phyloP scores from a whole-genome alignment of 352 stramenopile genomes.

The Pythium biforme region DNA sequence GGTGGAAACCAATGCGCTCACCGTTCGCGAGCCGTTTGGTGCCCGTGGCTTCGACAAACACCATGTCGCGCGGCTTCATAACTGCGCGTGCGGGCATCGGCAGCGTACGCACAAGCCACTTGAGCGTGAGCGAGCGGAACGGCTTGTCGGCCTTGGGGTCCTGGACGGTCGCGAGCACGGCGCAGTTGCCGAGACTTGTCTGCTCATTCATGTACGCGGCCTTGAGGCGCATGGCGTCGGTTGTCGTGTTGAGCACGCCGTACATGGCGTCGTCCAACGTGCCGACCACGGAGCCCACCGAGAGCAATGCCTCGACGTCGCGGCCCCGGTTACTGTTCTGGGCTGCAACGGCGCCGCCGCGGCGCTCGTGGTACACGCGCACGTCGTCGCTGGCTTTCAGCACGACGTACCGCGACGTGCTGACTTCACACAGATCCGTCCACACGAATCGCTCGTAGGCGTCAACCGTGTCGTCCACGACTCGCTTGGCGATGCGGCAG shows the following conservation, averaged over 20 bases:
- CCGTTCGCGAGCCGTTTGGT: slow-evolving; percentile 31
- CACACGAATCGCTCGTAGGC: slow-evolving; percentile 19
- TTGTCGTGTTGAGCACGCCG: slow-evolving; percentile 23
- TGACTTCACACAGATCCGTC: slow-evolving; percentile 14
- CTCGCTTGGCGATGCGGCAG: slow-evolving; percentile 25
- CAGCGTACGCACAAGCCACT: slow-evolving; percentile 23
- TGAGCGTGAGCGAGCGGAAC: slow-evolving; percentile 38
- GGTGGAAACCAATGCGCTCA: slow-evolving; percentile 53
- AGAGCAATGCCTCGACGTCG: slow-evolving; percentile 17
- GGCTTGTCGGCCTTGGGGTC: slow-evolving; percentile 40
- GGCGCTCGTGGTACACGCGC: slow-evolving; percentile 26
- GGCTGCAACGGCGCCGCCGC: neutral
- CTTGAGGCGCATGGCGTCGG: slow-evolving; percentile 24
- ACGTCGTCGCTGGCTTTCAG: slow-evolving; percentile 25
- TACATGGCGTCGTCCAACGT: slow-evolving; percentile 27
- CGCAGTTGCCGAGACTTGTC: slow-evolving; percentile 33
- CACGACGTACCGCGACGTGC: slow-evolving; percentile 9
- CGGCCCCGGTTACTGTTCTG: neutral
- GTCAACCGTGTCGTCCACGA: slow-evolving; percentile 8
- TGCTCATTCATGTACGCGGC: slow-evolving; percentile 37
- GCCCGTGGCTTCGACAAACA: slow-evolving; percentile 55
- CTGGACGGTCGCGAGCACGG: slow-evolving; percentile 46
- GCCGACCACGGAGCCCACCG: slow-evolving; percentile 24
- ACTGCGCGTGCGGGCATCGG: slow-evolving; percentile 31
- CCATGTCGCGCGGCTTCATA: slow-evolving; percentile 54